Base-by-base conservation (phyloP, 495 filamentous ascomycete species). In the Trypethelium eluteriae region DNA sequence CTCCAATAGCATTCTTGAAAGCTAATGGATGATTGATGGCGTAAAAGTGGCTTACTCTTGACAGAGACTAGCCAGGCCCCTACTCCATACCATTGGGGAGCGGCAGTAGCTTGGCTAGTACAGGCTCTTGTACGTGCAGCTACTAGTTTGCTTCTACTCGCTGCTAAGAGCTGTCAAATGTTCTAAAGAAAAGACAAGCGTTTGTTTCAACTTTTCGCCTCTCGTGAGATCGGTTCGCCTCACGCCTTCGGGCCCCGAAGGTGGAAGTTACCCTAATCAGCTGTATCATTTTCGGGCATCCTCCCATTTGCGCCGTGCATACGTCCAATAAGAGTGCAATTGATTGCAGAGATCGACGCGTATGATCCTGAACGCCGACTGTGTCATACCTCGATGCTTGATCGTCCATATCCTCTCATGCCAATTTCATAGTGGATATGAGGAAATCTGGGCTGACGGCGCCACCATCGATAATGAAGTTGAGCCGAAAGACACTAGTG, bases 401-500 rank as follows among this genome's bases (percentile, higher is more conserved):
- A 32, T 36, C 25, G 7, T 59, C 18, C 5, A 59, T 10, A 7
- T 2, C 1, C n/a, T 59, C 18, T 59, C 25, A 32, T 18, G 14
- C 36, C 53, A 10, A 32, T 36, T 6, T 59, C 11, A 9, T 59
- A 2, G 36, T 36, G 34, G 53, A 36, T 32, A 36, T 59, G 3
- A 32, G 18, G 32, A 18, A 59, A 59, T 59, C 53, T 59, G 53
- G 53, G 53, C 9, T 35, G 32, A 59, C 53, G 16, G 49, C 49
- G 53, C 53, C 53, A 59, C 53, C 53, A 59, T 59, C 53, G 53
- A 59, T 59, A 59, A 59, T 59, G 53, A 59, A 32, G 18, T 59
- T 59, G 32, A 59, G 53, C 25, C 53, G 18, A 36, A 59, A 59
- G 53, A 6, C 53, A 36, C 53, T 59, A 59, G 53, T 59, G 53